A percentile compares a stretch with the other conserved stretches of the same genome.
Evolutionary conservation across 345 rosid genomes (phyloP).

Genomic region (Populus deltoides): DNA sequence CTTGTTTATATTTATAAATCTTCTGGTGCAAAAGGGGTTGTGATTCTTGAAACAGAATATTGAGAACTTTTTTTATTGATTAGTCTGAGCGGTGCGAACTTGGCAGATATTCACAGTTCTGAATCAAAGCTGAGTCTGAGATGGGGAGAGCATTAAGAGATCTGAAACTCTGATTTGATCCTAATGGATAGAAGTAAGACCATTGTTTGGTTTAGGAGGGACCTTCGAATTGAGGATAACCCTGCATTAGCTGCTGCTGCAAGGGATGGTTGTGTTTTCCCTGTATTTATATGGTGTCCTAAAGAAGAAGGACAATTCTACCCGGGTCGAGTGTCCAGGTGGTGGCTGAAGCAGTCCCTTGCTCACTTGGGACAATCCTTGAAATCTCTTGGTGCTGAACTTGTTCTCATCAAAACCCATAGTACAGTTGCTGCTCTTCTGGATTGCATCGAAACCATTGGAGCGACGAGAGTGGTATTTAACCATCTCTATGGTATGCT

Average conservation of each 20-base stretch:
- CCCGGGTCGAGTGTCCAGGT: conserved; percentile 88
- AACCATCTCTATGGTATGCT: conserved; percentile 83
- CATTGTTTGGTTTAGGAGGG: conserved; percentile 95
- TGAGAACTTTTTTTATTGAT: not conserved
- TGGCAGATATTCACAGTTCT: conserved; percentile 8
- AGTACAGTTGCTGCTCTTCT: conserved; percentile 64
- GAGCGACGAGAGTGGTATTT: conserved; percentile 75
- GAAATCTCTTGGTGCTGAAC: conserved; percentile 74
- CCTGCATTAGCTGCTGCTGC: conserved; percentile 96
- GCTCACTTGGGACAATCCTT: conserved; percentile 59
- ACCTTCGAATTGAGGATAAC: conserved; percentile 89
- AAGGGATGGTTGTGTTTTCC: conserved; percentile 68
- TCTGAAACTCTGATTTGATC: not conserved
- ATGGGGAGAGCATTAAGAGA: conserved; percentile 5
- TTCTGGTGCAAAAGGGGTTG: not conserved
- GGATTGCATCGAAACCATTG: conserved; percentile 55
- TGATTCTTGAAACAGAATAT: conserved; percentile 1
- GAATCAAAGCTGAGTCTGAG: not conserved
- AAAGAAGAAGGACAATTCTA: conserved; percentile 84
- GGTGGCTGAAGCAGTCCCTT: conserved; percentile 97
- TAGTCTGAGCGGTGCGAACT: not conserved
- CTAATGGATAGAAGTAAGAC: conserved; percentile 54
- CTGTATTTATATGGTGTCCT: conserved; percentile 92
- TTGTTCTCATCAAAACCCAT: conserved; percentile 58
- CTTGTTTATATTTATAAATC: conserved; percentile 6